Conservation (phyloP, 2,329 filamentous ascomycete genomes). For the Neobulgaria alba region DNA sequence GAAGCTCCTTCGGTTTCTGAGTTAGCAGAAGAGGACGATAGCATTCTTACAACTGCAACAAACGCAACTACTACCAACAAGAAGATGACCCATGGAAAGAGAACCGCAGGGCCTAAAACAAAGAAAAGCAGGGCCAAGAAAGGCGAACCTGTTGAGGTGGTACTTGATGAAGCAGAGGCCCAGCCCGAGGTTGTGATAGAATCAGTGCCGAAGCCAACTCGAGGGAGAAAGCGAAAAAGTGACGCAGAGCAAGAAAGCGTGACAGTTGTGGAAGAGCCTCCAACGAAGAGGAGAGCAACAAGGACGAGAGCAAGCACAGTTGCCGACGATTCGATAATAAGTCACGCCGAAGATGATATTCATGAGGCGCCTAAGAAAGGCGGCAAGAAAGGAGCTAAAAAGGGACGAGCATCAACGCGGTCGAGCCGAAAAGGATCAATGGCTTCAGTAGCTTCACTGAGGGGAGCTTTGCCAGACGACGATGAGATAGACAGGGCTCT, state of each 20-base stretch:
- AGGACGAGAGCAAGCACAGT: conserved; percentile 36
- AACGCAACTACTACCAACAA: conserved; percentile 47
- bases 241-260: conserved; percentile 10
- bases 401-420: too few species aligned
- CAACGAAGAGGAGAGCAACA: conserved; percentile 34
- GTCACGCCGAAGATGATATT: conserved; percentile 35
- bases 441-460: conserved; percentile 36
- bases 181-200: conserved; percentile 26
- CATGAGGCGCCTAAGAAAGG: conserved; percentile 22
- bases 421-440: conserved; percentile 43
- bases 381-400: conserved; percentile 39
- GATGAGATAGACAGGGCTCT: conserved; percentile 59
- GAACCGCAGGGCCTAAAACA: conserved; percentile 36
- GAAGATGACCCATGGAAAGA: conserved; percentile 43
- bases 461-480: conserved; percentile 44
- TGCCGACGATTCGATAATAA: conserved; percentile 22
- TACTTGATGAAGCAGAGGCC: conserved; percentile 27
- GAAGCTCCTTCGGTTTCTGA: conserved; percentile 38
- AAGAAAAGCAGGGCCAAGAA: conserved; percentile 43
- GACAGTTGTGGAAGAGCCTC: conserved; percentile 12
- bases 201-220: conserved; percentile 19
- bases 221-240: conserved; percentile 24
- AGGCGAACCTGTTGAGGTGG: conserved; percentile 42
- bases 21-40: conserved; percentile 45
- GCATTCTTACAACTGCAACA: conserved; percentile 49